Base-by-base conservation (phyloP, 441 rosid genomes). In the Syzygium malaccense region DNA sequence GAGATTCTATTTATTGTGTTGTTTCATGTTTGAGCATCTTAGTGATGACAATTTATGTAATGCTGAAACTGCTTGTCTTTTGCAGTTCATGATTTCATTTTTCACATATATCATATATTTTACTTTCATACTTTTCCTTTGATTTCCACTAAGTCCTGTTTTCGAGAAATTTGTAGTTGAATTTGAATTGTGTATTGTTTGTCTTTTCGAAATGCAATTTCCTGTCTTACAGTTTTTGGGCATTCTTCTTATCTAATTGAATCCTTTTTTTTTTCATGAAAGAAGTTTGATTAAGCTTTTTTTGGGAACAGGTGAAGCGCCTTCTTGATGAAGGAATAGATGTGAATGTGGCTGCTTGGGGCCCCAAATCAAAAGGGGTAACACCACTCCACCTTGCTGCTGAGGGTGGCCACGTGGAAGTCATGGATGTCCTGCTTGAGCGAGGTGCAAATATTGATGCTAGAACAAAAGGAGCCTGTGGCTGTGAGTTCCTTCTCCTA, bases 331-430 rank as follows among this genome's bases (percentile, higher is more conserved):
- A 93, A 88, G 99, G 98, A 79, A 90, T 95, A 90, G 98, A 95
- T 89, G 98, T 94, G 41, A 97, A 96, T 87, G 96, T 93, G 71
- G 90, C 92, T 85, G 97, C 97, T 28, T 94, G 93, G 97, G 99
- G 98, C 56, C 97, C 97, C 51, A 97, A 96, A 92, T 94, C 97
- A 20, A 95, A 95, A 91, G 98, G 98, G 75, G 93, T 94, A 57
- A 97, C 95, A 48, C 95, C 99, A 41, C 99, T 97, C 88, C 98
- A 96, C 93, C 99, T 97, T 88, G 99, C 98, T 86, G 97, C 99
- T 20, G 95, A 96, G 93, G 98, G 98, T 87, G 99, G 99, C 37
- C 96, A 97, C 86, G 88, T 97, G 45, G 93, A 94, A 90, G 95
- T 97, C 48, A 96, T 97, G 96, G 99, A 96, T 93, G 95, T 93